A percentile compares a stretch with the other conserved stretches of the same genome.
phyloP scores from a whole-genome alignment of 2,329 filamentous ascomycete genomes.

The Mariannaea sp. region DNA sequence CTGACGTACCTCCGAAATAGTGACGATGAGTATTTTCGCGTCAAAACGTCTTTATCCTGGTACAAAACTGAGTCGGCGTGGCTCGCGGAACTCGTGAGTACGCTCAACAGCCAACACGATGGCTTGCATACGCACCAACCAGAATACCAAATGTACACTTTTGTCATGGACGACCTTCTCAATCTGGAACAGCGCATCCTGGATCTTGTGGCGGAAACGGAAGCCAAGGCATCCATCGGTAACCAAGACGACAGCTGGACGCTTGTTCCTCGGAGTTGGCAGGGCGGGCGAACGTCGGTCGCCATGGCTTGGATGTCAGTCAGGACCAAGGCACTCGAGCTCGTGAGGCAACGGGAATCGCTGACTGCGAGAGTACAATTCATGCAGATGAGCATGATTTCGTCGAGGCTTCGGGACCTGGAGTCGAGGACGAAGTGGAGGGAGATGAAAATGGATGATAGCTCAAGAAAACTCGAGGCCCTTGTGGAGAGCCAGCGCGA shows the following conservation, averaged over 20 bases:
- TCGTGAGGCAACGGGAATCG: constrained; percentile 52
- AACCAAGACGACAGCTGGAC: constrained; percentile 43
- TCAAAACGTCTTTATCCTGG: constrained; percentile 53
- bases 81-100: constrained; percentile 49
- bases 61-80: constrained; percentile 55
- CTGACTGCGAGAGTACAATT: constrained; percentile 53
- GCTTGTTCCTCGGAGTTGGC: constrained; percentile 45
- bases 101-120: constrained; percentile 36
- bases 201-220: constrained; percentile 51
- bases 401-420: constrained; percentile 47
- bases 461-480: constrained; percentile 32
- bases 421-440: constrained; percentile 41
- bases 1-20: constrained; percentile 52
- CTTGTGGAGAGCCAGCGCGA: constrained; percentile 35
- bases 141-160: constrained; percentile 54
- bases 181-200: constrained; percentile 51
- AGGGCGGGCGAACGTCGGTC: constrained; percentile 44
- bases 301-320: constrained; percentile 53
- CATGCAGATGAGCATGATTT: constrained; percentile 55
- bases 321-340: constrained; percentile 50
- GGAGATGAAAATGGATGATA: constrained; percentile 39
- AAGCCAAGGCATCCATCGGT: constrained; percentile 37
- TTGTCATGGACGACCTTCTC: constrained; percentile 53
- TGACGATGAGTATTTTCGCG: constrained; percentile 52
- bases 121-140: constrained; percentile 34